Conservation (phyloP, 345 rosid species). For the Pelargonium nanum region DNA sequence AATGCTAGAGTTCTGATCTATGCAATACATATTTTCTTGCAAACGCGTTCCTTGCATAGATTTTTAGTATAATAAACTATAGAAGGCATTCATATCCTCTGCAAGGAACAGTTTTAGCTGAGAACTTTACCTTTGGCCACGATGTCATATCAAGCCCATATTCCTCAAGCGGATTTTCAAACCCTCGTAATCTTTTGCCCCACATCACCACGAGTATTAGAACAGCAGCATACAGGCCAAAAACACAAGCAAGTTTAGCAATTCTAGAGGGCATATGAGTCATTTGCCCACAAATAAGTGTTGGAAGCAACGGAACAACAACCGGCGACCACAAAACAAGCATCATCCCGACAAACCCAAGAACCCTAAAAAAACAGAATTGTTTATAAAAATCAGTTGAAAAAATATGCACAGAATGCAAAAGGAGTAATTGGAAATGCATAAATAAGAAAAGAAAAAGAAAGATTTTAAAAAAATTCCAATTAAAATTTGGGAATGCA, state of each 20-base stretch:
- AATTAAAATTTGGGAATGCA: no score
- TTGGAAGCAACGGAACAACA: constrained; percentile 73
- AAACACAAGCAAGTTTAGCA: constrained; percentile 61
- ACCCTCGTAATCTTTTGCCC: constrained; percentile 76
- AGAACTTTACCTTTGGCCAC: constrained; percentile 39
- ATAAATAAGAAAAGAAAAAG: background rate
- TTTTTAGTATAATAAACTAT: no score
- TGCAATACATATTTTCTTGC: no score
- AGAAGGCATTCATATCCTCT: no score
- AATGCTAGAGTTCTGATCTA: no score
- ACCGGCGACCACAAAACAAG: constrained; percentile 86
- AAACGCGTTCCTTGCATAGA: no score
- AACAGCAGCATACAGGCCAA: constrained; percentile 71
- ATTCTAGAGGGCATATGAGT: constrained; percentile 45
- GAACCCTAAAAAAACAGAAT: constrained; percentile 38
- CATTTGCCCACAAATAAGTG: constrained; percentile 72
- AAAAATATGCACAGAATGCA: background rate
- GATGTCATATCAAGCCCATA: constrained; percentile 71
- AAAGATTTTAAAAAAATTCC: no score
- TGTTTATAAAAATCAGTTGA: background rate
- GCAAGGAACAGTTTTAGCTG: constrained; percentile 6
- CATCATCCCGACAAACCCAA: constrained; percentile 69
- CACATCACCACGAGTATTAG: constrained; percentile 60
- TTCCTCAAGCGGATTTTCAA: constrained; percentile 57
- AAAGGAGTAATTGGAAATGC: background rate